These are phyloP conservation scores for Sarocladiaceae sp. DNA, from an alignment of 2,329 filamentous ascomycete genomes.

Conservation along the genomic window DNA sequence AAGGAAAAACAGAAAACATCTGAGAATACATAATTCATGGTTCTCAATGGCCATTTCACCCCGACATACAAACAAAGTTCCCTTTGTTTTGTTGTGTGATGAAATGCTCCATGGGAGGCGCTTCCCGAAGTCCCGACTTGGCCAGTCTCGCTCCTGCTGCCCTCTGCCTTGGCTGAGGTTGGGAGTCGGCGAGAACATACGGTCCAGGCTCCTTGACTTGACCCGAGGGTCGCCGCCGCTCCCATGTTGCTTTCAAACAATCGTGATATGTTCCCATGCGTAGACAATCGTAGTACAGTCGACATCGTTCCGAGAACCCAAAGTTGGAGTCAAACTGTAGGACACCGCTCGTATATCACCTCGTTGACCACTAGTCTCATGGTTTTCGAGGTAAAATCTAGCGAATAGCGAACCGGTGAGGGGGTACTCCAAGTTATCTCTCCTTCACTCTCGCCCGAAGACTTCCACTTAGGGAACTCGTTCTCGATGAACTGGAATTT, in stretches of 20 bases:
- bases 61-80: conserved; percentile 18
- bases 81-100: conserved; percentile 24
- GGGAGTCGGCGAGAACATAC: neutral
- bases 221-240: conserved; percentile 6
- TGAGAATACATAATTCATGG: conserved; percentile 33
- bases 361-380: conserved; percentile 64
- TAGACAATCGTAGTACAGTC: neutral
- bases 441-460: conserved; percentile 68
- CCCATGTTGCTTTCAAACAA: neutral
- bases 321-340: neutral
- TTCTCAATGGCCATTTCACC: conserved; percentile 72
- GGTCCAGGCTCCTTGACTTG: conserved; percentile 1
- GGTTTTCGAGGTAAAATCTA: conserved; percentile 89
- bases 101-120: conserved; percentile 72
- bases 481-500: conserved; percentile 65
- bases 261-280: neutral
- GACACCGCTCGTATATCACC: conserved; percentile 78
- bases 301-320: neutral
- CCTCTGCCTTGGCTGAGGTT: neutral
- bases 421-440: conserved; percentile 34
- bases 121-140: conserved; percentile 53
- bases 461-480: conserved; percentile 57
- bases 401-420: conserved; percentile 66
- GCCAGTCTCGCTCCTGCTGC: neutral
- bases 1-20: conserved; percentile 9